phyloP scores from a whole-genome alignment of 179 eudicot species.

The Amaranthus tricolor region DNA sequence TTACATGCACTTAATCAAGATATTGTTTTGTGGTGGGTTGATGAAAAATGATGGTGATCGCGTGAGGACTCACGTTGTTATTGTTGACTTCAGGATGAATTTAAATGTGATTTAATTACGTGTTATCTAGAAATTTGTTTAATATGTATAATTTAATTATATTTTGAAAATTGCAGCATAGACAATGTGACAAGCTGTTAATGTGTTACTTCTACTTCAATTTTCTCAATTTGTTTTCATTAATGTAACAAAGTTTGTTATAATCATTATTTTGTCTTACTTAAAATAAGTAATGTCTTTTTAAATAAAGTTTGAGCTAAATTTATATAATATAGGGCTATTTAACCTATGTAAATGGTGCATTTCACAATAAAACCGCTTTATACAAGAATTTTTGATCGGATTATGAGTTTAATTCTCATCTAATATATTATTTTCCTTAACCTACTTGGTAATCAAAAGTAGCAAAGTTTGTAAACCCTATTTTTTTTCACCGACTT shows the following conservation, averaged over 20 bases:
- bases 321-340: no score
- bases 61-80: constrained; percentile 15
- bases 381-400: no score
- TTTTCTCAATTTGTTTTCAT: background rate
- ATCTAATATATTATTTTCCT: no score
- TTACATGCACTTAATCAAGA: constrained; percentile 15
- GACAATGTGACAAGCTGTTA: constrained; percentile 9
- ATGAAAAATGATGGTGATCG: background rate
- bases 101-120: background rate
- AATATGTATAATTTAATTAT: background rate
- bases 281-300: no score
- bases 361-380: no score
- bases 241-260: background rate
- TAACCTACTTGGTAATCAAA: no score
- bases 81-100: background rate
- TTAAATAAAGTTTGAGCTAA: no score
- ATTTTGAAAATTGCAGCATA: background rate
- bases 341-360: no score
- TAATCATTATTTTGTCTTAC: no score
- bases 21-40: background rate
- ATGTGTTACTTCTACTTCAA: constrained; percentile 2
- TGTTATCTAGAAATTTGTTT: background rate
- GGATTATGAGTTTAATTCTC: no score
- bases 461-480: no score
- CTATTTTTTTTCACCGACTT: no score